phyloP scores from a whole-genome alignment of 2,329 filamentous ascomycete genomes.

The Lachnellula subtilissima region DNA sequence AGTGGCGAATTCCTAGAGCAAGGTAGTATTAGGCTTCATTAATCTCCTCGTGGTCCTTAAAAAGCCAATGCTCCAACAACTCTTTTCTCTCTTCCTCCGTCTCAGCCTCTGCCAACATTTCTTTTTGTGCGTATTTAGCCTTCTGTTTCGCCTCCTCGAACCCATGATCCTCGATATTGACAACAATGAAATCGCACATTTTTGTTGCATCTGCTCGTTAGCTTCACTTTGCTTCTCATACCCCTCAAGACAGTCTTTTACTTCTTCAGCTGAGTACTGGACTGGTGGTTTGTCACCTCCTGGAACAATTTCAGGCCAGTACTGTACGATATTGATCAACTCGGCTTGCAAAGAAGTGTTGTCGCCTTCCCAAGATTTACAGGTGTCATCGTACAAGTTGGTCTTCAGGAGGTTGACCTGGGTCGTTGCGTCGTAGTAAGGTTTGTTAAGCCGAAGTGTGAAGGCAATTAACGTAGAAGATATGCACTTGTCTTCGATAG shows the following conservation, averaged over 20 bases:
- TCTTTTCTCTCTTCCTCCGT: constrained; percentile 1
- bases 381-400: constrained; percentile 17
- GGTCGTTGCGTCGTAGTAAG: constrained; percentile 16
- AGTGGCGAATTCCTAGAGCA: too few species aligned
- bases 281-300: background rate
- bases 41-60: constrained; percentile 5
- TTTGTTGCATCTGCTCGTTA: constrained; percentile 7
- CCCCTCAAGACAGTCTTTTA: constrained; percentile 6
- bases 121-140: background rate
- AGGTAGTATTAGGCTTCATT: background rate
- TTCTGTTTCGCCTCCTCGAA: constrained; percentile 1
- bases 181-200: constrained; percentile 2
- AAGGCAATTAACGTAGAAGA: constrained; percentile 15
- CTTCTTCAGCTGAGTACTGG: background rate
- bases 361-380: constrained; percentile 20
- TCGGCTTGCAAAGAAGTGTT: constrained; percentile 21
- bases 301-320: constrained; percentile 16
- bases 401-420: constrained; percentile 17
- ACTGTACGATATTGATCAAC: constrained; percentile 13
- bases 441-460: constrained; percentile 13
- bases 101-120: background rate
- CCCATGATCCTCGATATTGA: background rate
- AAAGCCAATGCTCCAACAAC: constrained; percentile 1
- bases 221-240: constrained; percentile 7
- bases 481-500: constrained; percentile 19